A percentile compares a stretch with the other conserved stretches of the same genome.
Evolutionary conservation across 352 stramenopile species (phyloP).

Genomic region (Globisporangium paddicum): DNA sequence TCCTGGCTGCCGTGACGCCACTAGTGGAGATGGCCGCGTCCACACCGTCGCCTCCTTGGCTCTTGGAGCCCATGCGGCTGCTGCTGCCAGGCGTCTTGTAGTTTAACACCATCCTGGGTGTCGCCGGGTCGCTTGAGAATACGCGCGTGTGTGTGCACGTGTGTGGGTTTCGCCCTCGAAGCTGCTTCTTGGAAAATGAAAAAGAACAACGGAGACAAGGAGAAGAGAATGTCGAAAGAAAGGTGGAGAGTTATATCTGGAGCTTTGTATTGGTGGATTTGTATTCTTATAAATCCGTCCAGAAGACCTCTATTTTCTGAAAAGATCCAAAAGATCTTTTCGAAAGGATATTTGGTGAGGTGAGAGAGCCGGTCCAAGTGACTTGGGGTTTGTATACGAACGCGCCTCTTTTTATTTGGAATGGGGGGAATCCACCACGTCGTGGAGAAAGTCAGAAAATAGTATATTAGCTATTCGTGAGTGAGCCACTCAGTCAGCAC

Average conservation of each 20-base stretch:
- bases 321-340: not conserved
- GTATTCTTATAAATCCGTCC: not conserved
- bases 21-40: not conserved
- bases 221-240: not conserved
- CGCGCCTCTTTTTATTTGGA: not conserved
- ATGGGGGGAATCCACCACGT: too few species aligned
- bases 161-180: not conserved
- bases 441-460: not conserved
- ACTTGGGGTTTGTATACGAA: not conserved
- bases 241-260: not conserved
- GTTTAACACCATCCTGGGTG: slow-evolving; percentile 3
- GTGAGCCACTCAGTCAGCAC: too few species aligned
- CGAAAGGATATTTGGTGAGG: not conserved
- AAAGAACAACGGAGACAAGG: not conserved
- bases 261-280: not conserved
- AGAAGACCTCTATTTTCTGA: not conserved
- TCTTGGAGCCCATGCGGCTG: slow-evolving; percentile 2
- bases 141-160: not conserved
- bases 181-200: slow-evolving; percentile 1
- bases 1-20: slow-evolving; percentile 1
- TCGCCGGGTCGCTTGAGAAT: not conserved
- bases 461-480: too few species aligned
- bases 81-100: not conserved
- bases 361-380: not conserved
- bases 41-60: not conserved